Evolutionary conservation across 805 yeast genomes (phyloP).

Genomic region (Starmerella ratchasimensis): DNA sequence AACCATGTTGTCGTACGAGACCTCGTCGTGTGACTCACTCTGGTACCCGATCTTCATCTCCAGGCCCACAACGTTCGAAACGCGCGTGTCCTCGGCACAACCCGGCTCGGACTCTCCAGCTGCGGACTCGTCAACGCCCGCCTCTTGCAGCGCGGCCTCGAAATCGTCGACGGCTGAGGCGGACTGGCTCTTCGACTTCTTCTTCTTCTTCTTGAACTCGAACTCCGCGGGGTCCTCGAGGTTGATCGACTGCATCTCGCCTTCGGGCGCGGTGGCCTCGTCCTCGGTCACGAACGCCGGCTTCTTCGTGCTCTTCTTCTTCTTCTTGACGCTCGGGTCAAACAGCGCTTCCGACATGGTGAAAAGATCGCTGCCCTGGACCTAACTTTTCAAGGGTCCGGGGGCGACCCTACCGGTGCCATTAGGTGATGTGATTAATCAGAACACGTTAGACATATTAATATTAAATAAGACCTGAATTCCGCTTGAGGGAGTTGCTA

Average conservation of each 20-base stretch:
- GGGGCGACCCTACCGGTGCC: too few relatives aligned
- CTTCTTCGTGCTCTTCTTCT: constrained; percentile 27
- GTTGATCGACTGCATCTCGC: constrained; percentile 8
- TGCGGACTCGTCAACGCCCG: constrained; percentile 50
- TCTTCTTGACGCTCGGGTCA: constrained; percentile 28
- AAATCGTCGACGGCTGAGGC: constrained; percentile 58
- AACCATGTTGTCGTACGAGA: constrained; percentile 60
- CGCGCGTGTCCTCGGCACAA: constrained; percentile 19
- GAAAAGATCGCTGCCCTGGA: too few relatives aligned
- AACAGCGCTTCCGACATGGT: constrained; percentile 22
- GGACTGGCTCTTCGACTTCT: constrained; percentile 57
- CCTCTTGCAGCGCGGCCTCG: constrained; percentile 77
- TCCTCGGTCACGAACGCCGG: constrained; percentile 29
- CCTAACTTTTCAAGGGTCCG: too few relatives aligned
- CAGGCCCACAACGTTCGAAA: constrained; percentile 12
- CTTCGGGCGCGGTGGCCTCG: constrained; percentile 41
- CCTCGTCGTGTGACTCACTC: constrained; percentile 23
- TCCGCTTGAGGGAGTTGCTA: too few relatives aligned
- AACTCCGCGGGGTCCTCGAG: constrained; percentile 19
- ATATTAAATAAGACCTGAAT: too few relatives aligned
- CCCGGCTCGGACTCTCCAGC: constrained; percentile 8
- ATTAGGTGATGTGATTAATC: too few relatives aligned
- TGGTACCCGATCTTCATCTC: constrained; percentile 16
- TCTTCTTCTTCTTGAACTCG: constrained; percentile 50
- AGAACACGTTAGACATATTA: too few relatives aligned